A percentile compares a stretch with the other conserved stretches of the same genome.
phyloP scores from a whole-genome alignment of 2,329 filamentous ascomycete genomes.

The Trichoderma endophyticum region DNA sequence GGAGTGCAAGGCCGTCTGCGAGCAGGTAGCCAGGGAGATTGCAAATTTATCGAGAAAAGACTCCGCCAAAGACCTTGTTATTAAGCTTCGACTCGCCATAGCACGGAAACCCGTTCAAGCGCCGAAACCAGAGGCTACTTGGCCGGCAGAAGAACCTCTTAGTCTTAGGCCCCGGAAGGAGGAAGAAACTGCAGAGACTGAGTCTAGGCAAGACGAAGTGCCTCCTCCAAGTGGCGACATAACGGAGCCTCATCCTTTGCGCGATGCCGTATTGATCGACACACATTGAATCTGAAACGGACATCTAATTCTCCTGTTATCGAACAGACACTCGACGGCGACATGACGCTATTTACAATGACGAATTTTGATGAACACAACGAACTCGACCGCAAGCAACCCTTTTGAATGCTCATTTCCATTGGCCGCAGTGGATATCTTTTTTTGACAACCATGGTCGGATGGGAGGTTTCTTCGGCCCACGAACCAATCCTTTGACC shows the following conservation, averaged over 20 bases:
- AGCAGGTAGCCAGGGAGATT: conserved; percentile 47
- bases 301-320: neutral
- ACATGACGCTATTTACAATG: neutral
- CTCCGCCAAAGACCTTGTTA: conserved; percentile 40
- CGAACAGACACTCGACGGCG: neutral
- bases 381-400: neutral
- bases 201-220: neutral
- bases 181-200: neutral
- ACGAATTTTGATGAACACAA: conserved; percentile 11
- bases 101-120: conserved; percentile 47
- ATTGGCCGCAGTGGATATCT: neutral
- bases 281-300: neutral
- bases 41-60: conserved; percentile 46
- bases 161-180: neutral
- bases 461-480: neutral
- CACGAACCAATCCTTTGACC: neutral
- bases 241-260: neutral
- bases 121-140: conserved; percentile 9
- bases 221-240: neutral
- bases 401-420: neutral
- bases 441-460: neutral
- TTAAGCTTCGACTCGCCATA: conserved; percentile 48
- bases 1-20: conserved; percentile 46
- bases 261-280: neutral
- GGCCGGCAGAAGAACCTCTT: conserved; percentile 1